Conservation (phyloP, 2,329 filamentous ascomycete species). For the Aspergillus intermedius region DNA sequence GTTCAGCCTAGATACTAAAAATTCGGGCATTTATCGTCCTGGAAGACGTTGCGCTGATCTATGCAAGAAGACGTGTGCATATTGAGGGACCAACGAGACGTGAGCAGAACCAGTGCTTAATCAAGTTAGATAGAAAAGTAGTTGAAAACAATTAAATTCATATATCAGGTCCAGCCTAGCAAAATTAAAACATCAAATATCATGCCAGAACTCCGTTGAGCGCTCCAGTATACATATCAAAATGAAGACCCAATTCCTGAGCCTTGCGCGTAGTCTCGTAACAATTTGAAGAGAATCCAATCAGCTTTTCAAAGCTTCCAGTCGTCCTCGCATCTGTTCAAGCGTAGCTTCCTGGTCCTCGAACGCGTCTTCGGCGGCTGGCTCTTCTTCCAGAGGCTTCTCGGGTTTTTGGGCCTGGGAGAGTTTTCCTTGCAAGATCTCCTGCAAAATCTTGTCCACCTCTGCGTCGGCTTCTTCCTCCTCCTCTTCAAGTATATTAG, state of each 20-base stretch:
- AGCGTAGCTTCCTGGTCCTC: constrained; percentile 85
- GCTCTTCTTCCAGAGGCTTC: constrained; percentile 46
- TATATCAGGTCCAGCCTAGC: background rate
- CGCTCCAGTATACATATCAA: background rate
- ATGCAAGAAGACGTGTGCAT: too few species aligned
- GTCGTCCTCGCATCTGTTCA: constrained; percentile 83
- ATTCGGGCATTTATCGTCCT: background rate
- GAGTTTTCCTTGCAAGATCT: constrained; percentile 78
- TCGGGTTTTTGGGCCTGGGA: constrained; percentile 59
- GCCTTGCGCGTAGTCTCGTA: constrained; percentile 3
- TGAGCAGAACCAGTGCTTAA: too few species aligned
- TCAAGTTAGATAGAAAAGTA: background rate
- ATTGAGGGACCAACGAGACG: too few species aligned
- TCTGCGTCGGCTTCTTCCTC: constrained; percentile 74
- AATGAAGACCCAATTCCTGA: background rate
- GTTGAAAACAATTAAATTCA: background rate
- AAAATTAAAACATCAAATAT: background rate
- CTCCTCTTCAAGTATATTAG: constrained; percentile 62
- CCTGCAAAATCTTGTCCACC: constrained; percentile 86
- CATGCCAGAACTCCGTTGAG: background rate
- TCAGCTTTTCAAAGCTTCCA: constrained; percentile 87
- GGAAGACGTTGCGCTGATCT: background rate
- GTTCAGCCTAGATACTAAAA: too few species aligned
- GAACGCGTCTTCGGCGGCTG: constrained; percentile 62
- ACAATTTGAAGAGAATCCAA: background rate